A percentile compares a stretch with the other conserved stretches of the same genome.
Evolutionary conservation across 176 grass and related monocot species (phyloP).

Genomic region (Avena eriantha): DNA sequence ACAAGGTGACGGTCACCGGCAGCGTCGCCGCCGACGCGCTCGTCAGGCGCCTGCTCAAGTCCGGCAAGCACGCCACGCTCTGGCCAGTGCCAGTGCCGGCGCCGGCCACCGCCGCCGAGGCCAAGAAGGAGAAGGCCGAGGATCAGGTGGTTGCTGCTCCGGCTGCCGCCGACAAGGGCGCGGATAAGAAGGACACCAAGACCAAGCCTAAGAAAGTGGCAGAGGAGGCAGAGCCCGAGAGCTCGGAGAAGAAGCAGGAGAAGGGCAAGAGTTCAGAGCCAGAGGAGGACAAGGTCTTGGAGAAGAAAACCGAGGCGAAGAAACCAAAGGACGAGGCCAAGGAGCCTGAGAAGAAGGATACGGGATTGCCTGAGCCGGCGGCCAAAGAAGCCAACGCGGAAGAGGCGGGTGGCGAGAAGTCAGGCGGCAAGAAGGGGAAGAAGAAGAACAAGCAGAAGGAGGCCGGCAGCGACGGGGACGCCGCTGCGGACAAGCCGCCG

Average conservation of each 20-base stretch:
- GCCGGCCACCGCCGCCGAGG: not conserved
- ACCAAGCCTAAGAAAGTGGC: slow-evolving; percentile 40
- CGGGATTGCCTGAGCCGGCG: slow-evolving; percentile 19
- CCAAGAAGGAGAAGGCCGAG: slow-evolving; percentile 51
- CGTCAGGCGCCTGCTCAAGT: slow-evolving; percentile 67
- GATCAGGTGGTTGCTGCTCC: not conserved
- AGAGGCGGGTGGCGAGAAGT: slow-evolving; percentile 38
- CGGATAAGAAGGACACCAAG: slow-evolving; percentile 39
- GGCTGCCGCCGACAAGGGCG: slow-evolving; percentile 21
- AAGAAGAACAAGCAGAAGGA: slow-evolving; percentile 57
- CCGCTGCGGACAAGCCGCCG: not conserved
- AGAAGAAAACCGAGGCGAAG: slow-evolving; percentile 30
- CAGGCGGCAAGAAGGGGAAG: slow-evolving; percentile 57
- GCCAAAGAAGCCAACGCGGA: slow-evolving; percentile 33
- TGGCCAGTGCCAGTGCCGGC: slow-evolving; percentile 69
- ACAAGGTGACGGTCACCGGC: slow-evolving; percentile 78
- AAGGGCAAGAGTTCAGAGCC: slow-evolving; percentile 39
- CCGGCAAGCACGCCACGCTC: slow-evolving; percentile 64
- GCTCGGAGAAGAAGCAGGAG: slow-evolving; percentile 34
- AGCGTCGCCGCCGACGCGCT: slow-evolving; percentile 54
- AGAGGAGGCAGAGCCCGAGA: slow-evolving; percentile 43
- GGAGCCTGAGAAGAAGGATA: slow-evolving; percentile 42
- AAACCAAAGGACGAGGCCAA: slow-evolving; percentile 27
- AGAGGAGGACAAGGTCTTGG: slow-evolving; percentile 26
- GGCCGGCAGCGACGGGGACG: slow-evolving; percentile 11